Conservation (phyloP, 768 basidiomycete genomes). For the Lactarius hatsudake region DNA sequence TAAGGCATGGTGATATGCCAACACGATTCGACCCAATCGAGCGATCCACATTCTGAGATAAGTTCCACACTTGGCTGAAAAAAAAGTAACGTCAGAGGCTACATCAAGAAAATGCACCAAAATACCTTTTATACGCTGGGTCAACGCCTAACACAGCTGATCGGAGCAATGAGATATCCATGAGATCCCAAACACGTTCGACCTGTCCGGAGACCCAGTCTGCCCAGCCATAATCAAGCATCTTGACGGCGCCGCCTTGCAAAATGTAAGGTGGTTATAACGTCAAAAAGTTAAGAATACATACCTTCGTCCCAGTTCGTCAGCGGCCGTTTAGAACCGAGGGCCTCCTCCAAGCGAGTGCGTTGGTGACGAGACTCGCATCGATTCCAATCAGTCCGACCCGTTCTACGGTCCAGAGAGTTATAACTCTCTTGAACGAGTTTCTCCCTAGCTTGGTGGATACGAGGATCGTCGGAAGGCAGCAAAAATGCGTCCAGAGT, state of each 20-base stretch:
- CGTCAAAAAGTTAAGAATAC: slow-evolving; percentile 25
- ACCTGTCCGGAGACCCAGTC: slow-evolving; percentile 94
- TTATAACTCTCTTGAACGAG: slow-evolving; percentile 69
- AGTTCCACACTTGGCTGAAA: slow-evolving; percentile 84
- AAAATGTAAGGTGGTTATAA: not conserved
- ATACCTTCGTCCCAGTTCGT: slow-evolving; percentile 92
- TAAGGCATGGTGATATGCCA: slow-evolving; percentile 90
- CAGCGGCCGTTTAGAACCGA: slow-evolving; percentile 81
- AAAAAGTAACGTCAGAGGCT: slow-evolving; percentile 5
- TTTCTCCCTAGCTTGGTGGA: slow-evolving; percentile 83
- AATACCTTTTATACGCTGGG: slow-evolving; percentile 85
- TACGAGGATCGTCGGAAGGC: slow-evolving; percentile 85
- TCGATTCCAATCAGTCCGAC: slow-evolving; percentile 85
- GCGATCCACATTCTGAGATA: slow-evolving; percentile 95
- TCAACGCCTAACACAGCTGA: slow-evolving; percentile 79
- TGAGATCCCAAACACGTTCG: slow-evolving; percentile 91
- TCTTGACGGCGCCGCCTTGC: slow-evolving; percentile 74
- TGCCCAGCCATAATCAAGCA: slow-evolving; percentile 88
- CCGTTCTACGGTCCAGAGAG: slow-evolving; percentile 62
- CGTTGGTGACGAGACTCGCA: slow-evolving; percentile 92
- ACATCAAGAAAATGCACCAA: not conserved
- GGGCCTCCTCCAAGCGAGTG: slow-evolving; percentile 75
- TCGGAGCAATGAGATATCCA: slow-evolving; percentile 87
- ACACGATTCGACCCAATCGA: slow-evolving; percentile 75
- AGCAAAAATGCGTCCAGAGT: slow-evolving; percentile 92